phyloP scores from a whole-genome alignment of 768 basidiomycete genomes.

The Kwoniella sp. region DNA sequence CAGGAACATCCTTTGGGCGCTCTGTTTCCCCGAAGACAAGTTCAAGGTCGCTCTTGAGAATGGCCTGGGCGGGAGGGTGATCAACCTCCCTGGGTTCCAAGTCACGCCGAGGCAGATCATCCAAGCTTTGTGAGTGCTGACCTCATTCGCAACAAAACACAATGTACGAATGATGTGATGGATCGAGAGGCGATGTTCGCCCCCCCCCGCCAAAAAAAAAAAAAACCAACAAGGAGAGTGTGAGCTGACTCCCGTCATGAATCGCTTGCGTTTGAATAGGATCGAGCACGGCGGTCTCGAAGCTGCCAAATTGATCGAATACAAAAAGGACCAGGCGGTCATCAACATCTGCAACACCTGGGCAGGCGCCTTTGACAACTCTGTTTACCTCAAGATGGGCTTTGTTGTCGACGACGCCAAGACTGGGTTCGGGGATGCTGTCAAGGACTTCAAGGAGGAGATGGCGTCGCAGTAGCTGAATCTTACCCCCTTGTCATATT shows the following conservation, averaged over 20 bases:
- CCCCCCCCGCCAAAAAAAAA: neutral
- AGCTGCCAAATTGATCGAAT: constrained; percentile 59
- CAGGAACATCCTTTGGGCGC: constrained; percentile 62
- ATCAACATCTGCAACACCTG: constrained; percentile 53
- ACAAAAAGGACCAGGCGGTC: constrained; percentile 46
- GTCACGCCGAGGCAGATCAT: constrained; percentile 64
- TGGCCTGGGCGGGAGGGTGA: constrained; percentile 57
- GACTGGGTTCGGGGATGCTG: constrained; percentile 51
- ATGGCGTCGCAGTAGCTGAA: neutral
- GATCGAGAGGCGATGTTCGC: no score
- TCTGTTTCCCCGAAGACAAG: constrained; percentile 59
- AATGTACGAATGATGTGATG: no score
- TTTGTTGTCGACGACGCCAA: constrained; percentile 52
- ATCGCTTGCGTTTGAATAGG: no score
- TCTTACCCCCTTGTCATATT: no score
- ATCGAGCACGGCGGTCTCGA: constrained; percentile 60
- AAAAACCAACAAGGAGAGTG: neutral
- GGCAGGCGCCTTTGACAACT: constrained; percentile 52
- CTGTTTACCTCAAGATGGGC: constrained; percentile 39
- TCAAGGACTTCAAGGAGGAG: constrained; percentile 52
- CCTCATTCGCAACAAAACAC: no score
- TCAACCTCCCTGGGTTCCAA: constrained; percentile 67
- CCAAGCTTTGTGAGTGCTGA: constrained; percentile 59
- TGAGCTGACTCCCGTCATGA: no score
- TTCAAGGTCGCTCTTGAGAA: constrained; percentile 55